phyloP scores from a whole-genome alignment of 83 land plant species.

The Thuja plicata region DNA sequence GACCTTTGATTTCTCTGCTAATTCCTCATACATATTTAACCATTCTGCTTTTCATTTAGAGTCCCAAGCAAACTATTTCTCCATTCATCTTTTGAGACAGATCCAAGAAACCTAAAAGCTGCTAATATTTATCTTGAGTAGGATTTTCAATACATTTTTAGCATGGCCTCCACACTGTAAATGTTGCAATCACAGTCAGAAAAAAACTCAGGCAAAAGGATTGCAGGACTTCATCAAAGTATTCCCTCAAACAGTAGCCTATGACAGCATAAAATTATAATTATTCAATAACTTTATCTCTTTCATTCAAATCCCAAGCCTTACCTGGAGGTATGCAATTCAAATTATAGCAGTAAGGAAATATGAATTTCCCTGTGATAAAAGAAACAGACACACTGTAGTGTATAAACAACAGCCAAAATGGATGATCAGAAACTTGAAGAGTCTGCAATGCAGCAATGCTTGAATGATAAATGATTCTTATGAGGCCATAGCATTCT shows the following conservation, averaged over 20 bases:
- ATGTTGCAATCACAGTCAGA: no score
- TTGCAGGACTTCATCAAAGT: no score
- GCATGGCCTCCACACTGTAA: no score
- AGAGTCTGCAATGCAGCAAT: no score
- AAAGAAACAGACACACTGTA: neutral
- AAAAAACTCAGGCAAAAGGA: no score
- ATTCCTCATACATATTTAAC: neutral
- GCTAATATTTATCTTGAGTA: neutral
- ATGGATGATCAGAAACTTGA: no score
- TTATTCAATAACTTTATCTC: no score
- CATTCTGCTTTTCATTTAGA: neutral
- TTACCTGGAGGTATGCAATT: no score
- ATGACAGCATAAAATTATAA: no score
- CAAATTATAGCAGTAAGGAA: no score
- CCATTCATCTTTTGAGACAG: neutral
- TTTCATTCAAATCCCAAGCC: no score
- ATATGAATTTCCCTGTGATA: neutral
- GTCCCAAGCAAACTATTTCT: neutral
- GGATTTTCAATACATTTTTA: neutral
- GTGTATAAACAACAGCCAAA: neutral
- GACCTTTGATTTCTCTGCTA: neutral
- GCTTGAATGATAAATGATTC: neutral
- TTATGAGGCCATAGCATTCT: neutral
- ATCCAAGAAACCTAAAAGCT: neutral
- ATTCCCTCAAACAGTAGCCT: no score